These are phyloP conservation scores for Acanthamoeba healyi DNA, from an alignment of 208 protist genomes.

Conservation along the genomic window DNA sequence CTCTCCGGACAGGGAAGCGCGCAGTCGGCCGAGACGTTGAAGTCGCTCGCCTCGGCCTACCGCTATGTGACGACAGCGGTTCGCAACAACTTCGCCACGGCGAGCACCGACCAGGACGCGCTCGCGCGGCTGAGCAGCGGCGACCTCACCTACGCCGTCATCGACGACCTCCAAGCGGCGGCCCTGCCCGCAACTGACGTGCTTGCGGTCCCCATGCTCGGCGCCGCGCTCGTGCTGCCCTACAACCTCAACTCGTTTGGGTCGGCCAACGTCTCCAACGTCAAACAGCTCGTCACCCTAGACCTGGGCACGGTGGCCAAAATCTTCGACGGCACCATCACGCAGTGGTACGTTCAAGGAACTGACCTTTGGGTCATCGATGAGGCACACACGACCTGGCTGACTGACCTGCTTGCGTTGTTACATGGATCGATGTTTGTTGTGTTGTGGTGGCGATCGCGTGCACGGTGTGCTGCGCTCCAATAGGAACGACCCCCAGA, in stretches of 20 bases:
- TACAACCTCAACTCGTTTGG: background rate
- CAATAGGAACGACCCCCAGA: background rate
- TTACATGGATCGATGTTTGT: too few relatives aligned
- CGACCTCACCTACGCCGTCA: background rate
- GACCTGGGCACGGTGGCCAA: background rate
- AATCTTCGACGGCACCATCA: background rate
- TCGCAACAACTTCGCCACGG: background rate
- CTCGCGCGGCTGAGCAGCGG: background rate
- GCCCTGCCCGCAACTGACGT: background rate
- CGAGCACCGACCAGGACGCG: background rate
- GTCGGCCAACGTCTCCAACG: background rate
- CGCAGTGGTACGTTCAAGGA: slow-evolving; percentile 3
- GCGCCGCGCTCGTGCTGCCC: background rate
- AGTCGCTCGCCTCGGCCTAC: background rate
- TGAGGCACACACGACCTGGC: too few relatives aligned
- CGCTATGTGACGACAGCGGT: slow-evolving; percentile 2
- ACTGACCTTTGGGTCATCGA: background rate
- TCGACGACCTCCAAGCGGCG: background rate
- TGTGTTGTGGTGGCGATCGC: background rate
- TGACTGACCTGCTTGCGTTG: too few relatives aligned
- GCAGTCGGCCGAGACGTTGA: background rate
- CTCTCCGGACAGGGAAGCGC: background rate
- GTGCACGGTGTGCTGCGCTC: too few relatives aligned
- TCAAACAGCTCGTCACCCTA: background rate
- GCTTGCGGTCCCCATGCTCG: background rate